Evolutionary conservation across 306 rosid species (phyloP), one percentile per base, ranked within the genome.

Genomic region (Glycine latifolia): DNA sequence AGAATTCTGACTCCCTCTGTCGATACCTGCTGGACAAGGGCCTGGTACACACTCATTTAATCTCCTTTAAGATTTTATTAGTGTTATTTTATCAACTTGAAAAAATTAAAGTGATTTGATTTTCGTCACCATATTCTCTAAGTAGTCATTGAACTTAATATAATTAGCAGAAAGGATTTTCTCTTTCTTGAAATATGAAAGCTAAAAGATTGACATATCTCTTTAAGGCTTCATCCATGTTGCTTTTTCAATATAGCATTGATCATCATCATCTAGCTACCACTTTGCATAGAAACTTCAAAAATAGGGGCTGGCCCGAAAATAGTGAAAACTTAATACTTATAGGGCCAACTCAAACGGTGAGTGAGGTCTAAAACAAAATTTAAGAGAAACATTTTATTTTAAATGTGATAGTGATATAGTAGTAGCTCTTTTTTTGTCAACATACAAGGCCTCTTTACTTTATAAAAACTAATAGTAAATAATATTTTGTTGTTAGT

Each of bases 1-100:
- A 90, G 71, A 46, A 88, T 71, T 94, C 98, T 1, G 97, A 92
- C 68, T 92, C 98, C 67, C 86, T 92, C 9, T 94, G 97, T 73
- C 82, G 90, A 44, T 94, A 92, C 74, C 65, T 94, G 16, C 90
- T 94, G 31, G 95, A 92, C 67, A 78, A 87, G 88, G 90, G 95
- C 67, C 95, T 87, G 97, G 97, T 94, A 89, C 59, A 89, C 59
- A 75, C 49, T 73, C 61, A 31, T 47, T 16, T 2, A 13, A 65
- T 66, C 3, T 41, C 9, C 3, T 44, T 67, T n/a, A 15, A 43
- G 39, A 67, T 43, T 46, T 10, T 17, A 46, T 10, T 17, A 46
- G 10, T 12, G 0, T 26, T 26, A 8, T 75, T 26, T 63, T 33
- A 16, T 52, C 58, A 50, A 26, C 10, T 26, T 35, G 65, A 16